Conservation (phyloP, 2,329 filamentous ascomycete species). For the Botrytis porri region DNA sequence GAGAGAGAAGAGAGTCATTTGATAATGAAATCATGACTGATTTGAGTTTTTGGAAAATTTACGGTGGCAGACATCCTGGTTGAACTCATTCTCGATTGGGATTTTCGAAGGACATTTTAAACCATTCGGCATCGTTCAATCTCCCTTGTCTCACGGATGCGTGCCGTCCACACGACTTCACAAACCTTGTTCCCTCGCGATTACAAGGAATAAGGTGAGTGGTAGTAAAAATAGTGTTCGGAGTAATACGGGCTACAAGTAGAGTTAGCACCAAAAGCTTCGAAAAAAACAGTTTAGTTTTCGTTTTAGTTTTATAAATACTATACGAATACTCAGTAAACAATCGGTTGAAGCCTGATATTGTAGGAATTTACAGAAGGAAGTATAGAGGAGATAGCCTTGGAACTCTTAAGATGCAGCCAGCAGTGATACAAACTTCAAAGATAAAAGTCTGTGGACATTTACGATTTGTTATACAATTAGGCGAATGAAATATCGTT, state of each 20-base stretch:
- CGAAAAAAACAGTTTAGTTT: neutral
- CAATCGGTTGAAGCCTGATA: neutral
- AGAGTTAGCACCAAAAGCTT: neutral
- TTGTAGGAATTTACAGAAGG: neutral
- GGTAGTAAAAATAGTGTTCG: neutral
- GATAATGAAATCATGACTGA: neutral
- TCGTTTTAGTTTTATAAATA: neutral
- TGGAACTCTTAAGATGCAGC: neutral
- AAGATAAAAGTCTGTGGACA: neutral
- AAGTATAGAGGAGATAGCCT: neutral
- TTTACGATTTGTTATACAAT: neutral
- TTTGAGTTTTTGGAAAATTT: neutral
- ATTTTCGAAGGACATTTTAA: neutral
- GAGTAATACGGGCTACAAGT: neutral
- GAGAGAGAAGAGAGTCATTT: neutral
- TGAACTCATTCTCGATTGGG: neutral
- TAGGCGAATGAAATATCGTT: neutral
- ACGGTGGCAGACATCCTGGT: neutral
- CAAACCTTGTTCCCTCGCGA: slow-evolving; percentile 18
- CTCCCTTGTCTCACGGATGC: slow-evolving; percentile 21
- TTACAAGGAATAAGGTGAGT: neutral
- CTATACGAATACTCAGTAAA: neutral
- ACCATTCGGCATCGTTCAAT: slow-evolving; percentile 19
- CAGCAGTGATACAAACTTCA: neutral
- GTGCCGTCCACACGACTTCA: slow-evolving; percentile 8